Evolutionary conservation across 202 grass and related monocot species (phyloP), one percentile per base, ranked within the genome.

Genomic region (Schoenoplectus triqueter): DNA sequence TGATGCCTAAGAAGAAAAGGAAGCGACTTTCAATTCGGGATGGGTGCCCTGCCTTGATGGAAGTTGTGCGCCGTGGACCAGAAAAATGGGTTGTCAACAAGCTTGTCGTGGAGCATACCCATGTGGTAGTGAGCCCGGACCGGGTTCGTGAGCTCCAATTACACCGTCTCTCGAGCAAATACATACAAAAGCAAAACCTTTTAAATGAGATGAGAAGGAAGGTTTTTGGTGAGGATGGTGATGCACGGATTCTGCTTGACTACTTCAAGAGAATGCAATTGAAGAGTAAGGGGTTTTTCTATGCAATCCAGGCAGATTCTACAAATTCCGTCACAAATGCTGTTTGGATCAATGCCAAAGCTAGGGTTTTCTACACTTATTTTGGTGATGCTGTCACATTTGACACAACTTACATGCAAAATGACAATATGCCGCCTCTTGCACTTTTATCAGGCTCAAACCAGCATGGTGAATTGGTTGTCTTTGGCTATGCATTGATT

Each of bases 21-120:
- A 98, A 95, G 60, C 95, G 95, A 1, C 60, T 94, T 64, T 98
- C 95, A 22, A 98, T 98, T 52, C 66, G 95, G 56, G 95, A 98
- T 57, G 95, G 95, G 13, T 98, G 95, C 74, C 95, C 95, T 66
- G 95, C 91, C 0, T 95, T 98, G 95, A 93, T 98, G 95, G 95
- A 98, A 77, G 93, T 98, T 15, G 89, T 98, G 22, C 85, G 87
- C 11, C 88, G 88, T 75, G 90, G 15, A 49, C 90, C 69, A 6
- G 91, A 95, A 3, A 93, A 81, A 80, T 95, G 91, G 95, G 87
- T 92, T 51, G 79, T 98, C 64, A 94, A 84, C 6, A 98, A 95
- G 88, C 78, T 95, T 67, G 87, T 95, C 10, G 55, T 92, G 85
- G 95, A 95, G 77, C 95, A 95, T 82, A 98, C 88, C 44, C 93